Percentiles rank a stretch among this genome's conserved stretches.
Evolutionary conservation across 495 filamentous ascomycete genomes (phyloP).

Genomic region (Podospora fimiseda): DNA sequence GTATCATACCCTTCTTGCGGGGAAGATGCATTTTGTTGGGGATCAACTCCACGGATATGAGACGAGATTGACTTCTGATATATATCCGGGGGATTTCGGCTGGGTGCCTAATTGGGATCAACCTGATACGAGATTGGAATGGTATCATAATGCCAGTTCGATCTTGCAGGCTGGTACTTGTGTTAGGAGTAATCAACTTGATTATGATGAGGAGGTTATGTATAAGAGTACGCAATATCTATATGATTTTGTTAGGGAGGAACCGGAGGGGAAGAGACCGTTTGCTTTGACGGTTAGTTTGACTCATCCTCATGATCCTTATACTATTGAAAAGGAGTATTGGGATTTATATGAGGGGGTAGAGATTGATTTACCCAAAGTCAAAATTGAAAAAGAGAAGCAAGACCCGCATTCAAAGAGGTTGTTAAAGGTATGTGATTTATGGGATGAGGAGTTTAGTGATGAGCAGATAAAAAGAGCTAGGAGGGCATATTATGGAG

Average conservation of each 20-base stretch:
- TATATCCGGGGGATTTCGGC: constrained; percentile 85
- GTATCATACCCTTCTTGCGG: constrained; percentile 82
- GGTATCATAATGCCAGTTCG: constrained; percentile 88
- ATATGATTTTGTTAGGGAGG: constrained; percentile 72
- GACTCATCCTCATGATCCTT: constrained; percentile 87
- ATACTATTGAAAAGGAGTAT: constrained; percentile 80
- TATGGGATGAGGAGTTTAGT: constrained; percentile 68
- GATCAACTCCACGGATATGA: constrained; percentile 91
- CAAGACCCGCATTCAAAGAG: constrained; percentile 79
- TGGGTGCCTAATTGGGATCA: constrained; percentile 90
- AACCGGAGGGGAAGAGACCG: constrained; percentile 53
- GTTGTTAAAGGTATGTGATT: constrained; percentile 71
- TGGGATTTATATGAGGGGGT: constrained; percentile 84
- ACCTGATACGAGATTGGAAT: constrained; percentile 75
- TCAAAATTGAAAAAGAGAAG: constrained; percentile 64
- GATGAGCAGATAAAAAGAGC: constrained; percentile 75
- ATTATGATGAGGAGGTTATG: constrained; percentile 91
- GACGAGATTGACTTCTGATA: constrained; percentile 79
- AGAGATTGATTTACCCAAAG: constrained; percentile 74
- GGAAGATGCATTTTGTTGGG: constrained; percentile 94
- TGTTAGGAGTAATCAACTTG: constrained; percentile 84
- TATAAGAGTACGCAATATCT: constrained; percentile 76
- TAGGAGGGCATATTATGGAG: constrained; percentile 78
- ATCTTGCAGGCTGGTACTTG: constrained; percentile 79
- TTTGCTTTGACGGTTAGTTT: constrained; percentile 74